These are phyloP conservation scores for Monotropa hypopitys DNA, from an alignment of 179 eudicot species.

Conservation along the genomic window DNA sequence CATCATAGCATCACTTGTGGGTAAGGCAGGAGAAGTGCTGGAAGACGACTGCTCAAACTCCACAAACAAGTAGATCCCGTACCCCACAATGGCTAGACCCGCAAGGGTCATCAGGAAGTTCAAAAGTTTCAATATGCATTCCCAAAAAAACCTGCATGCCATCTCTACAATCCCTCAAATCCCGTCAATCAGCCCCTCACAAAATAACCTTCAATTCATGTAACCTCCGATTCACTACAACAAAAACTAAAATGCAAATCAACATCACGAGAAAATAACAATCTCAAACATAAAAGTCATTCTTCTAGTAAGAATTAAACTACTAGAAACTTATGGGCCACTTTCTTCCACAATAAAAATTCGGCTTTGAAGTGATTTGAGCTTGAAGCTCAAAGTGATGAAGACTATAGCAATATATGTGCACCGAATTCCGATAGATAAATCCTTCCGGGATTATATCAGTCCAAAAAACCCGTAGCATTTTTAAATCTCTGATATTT, in stretches of 20 bases:
- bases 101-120: constrained; percentile 65
- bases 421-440: too few relatives aligned
- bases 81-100: constrained; percentile 82
- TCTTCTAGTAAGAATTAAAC: not conserved
- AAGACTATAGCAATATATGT: not conserved
- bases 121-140: constrained; percentile 73
- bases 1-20: constrained; percentile 35
- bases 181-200: not conserved
- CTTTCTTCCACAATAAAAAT: not conserved
- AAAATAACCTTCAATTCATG: constrained; percentile 7
- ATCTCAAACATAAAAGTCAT: not conserved
- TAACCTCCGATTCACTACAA: not conserved
- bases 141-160: constrained; percentile 80
- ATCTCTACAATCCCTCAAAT: constrained; percentile 21
- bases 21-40: constrained; percentile 24
- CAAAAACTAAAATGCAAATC: not conserved
- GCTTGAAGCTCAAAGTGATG: not conserved
- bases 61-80: constrained; percentile 87
- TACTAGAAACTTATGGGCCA: not conserved
- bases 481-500: not conserved
- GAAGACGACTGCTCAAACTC: constrained; percentile 38
- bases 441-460: not conserved
- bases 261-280: not conserved
- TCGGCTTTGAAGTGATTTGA: not conserved
- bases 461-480: not conserved